Evolutionary conservation across 1,284 basidiomycete genomes (phyloP).

Genomic region (Tylopilus sp.): DNA sequence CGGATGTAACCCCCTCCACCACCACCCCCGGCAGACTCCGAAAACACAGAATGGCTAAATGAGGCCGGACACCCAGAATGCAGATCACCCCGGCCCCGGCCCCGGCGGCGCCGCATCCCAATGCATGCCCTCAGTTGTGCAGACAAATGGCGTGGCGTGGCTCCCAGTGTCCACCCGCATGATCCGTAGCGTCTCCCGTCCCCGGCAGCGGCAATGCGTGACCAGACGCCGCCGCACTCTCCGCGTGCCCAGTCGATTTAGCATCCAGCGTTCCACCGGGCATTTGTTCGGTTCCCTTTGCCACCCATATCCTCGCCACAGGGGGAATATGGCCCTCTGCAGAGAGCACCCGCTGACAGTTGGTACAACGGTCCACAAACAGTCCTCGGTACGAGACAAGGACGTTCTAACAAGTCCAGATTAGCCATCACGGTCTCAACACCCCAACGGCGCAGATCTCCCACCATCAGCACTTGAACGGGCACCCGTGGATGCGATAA

Average conservation of each 20-base stretch:
- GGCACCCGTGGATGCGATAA: slow-evolving; percentile 51
- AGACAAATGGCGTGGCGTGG: slow-evolving; percentile 55
- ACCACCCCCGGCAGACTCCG: not conserved
- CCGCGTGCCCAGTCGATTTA: not conserved
- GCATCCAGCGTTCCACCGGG: not conserved
- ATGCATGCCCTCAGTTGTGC: slow-evolving; percentile 26
- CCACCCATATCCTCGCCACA: slow-evolving; percentile 60
- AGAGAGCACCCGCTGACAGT: slow-evolving; percentile 62
- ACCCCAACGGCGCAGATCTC: slow-evolving; percentile 14
- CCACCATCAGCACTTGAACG: slow-evolving; percentile 50
- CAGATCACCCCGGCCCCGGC: not conserved
- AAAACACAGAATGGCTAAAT: not conserved
- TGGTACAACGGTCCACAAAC: slow-evolving; percentile 58
- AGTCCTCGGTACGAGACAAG: slow-evolving; percentile 55
- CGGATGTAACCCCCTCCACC: not conserved
- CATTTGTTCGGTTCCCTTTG: slow-evolving; percentile 6
- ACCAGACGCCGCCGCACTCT: not conserved
- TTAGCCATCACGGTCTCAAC: slow-evolving; percentile 7
- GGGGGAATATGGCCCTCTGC: slow-evolving; percentile 68
- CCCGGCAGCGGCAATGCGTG: not conserved
- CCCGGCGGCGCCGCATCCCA: not conserved
- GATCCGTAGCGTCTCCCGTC: slow-evolving; percentile 11
- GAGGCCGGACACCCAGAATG: slow-evolving; percentile 4
- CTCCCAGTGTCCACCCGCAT: slow-evolving; percentile 44
- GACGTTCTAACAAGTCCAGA: slow-evolving; percentile 38